Evolutionary conservation across 768 basidiomycete genomes (phyloP), one percentile per base, ranked within the genome.

Genomic region (Mycena crocata): DNA sequence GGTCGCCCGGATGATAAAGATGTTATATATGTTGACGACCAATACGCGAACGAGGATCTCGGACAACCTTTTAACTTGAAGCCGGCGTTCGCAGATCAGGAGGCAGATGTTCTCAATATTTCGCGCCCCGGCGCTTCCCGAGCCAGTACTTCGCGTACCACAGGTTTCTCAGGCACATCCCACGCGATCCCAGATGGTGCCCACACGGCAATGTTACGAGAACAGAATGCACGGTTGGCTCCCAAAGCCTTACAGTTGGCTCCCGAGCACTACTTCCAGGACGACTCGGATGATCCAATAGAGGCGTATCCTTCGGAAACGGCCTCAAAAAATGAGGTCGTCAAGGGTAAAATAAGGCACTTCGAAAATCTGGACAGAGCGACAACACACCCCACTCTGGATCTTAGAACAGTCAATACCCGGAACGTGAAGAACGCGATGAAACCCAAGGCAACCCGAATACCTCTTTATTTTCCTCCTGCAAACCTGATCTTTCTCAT

Each of bases 401-500:
- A 56, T 44, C 39, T 37, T 1, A 1, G 1, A 40, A 15, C 24
- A 32, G 21, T 42, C 3, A n/a, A 34, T 30, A 17, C 14, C 21
- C 21, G 21, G 19, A 31, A 55, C 9, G 8, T 59, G 9, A 67
- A 67, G 37, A 40, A 30, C 26, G 14, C 26, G 35, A 67, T 67
- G 66, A 67, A 67, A 24, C 21, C 55, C 42, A 67, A 57, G 60
- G 66, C n/a, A n/a, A n/a, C n/a, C n/a, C n/a, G n/a, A n/a, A n/a
- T 57, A 39, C 35, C 32, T 56, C n/a, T 39, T 42, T 28, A 9
- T 17, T 1, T 19, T 40, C 26, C 24, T 34, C 26, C 45, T 5
- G 1, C 23, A 23, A 35, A 14, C 5, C 24, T 55, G 15, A 23
- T 35, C 34, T 42, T 15, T 24, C 46, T 39, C 35, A n/a, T 32